These are phyloP conservation scores for Pleurotus sapidus DNA, from an alignment of 768 basidiomycete genomes.

Conservation along the genomic window DNA sequence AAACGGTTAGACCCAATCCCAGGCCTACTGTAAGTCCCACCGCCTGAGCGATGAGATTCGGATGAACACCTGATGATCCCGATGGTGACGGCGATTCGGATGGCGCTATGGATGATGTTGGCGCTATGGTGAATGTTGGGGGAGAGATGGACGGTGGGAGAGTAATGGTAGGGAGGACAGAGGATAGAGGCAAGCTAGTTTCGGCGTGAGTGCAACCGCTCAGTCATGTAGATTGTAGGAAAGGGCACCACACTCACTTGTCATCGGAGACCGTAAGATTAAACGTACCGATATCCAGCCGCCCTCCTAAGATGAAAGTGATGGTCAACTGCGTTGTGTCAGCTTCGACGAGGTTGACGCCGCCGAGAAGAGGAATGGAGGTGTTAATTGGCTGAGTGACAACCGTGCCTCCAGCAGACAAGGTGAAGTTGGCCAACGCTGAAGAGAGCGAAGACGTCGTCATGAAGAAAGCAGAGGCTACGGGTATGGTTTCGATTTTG, in stretches of 20 bases:
- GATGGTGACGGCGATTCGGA: background rate
- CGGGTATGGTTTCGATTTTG: background rate
- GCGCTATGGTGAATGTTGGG: conserved; percentile 23
- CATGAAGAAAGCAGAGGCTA: conserved; percentile 45
- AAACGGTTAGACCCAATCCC: conserved; percentile 28
- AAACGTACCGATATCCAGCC: conserved; percentile 36
- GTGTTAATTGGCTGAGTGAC: conserved; percentile 38
- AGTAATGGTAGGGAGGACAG: conserved; percentile 32
- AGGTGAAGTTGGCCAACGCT: conserved; percentile 50
- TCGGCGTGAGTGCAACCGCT: no score
- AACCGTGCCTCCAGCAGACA: conserved; percentile 34
- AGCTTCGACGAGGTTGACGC: conserved; percentile 36
- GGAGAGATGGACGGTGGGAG: conserved; percentile 33
- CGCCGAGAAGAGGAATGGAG: conserved; percentile 31
- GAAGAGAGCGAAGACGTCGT: conserved; percentile 42
- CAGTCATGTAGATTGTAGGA: no score
- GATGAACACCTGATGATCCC: background rate
- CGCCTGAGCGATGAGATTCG: conserved; percentile 27
- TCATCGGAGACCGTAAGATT: conserved; percentile 32
- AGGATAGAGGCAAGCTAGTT: conserved; percentile 20
- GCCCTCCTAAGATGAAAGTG: conserved; percentile 28
- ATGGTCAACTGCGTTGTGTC: conserved; percentile 40
- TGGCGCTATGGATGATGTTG: conserved; percentile 13
- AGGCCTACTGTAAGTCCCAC: conserved; percentile 33
- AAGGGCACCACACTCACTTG: conserved; percentile 23